Percentiles rank a stretch among this genome's conserved stretches.
Evolutionary conservation across 306 rosid genomes (phyloP).

Genomic region (Begonia fuchsioides): DNA sequence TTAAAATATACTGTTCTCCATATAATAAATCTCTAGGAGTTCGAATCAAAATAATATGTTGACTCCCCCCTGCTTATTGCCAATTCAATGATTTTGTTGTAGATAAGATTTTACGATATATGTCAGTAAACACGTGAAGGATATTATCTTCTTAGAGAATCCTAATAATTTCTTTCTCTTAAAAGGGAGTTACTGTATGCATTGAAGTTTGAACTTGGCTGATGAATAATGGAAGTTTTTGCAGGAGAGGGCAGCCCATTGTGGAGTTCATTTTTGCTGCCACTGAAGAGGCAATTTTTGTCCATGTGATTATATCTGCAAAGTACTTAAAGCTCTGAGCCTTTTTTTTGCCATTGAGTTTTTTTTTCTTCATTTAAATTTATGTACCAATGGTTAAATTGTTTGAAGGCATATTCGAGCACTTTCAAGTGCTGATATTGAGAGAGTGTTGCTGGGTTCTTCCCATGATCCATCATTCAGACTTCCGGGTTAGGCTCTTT

Average conservation of each 20-base stretch:
- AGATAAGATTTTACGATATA: no score
- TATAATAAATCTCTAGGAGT: no score
- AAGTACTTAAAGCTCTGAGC: constrained; percentile 32
- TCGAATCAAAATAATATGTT: no score
- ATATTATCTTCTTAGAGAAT: no score
- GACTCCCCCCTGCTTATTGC: no score
- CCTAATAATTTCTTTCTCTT: not conserved
- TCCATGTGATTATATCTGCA: constrained; percentile 70
- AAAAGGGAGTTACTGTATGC: not conserved
- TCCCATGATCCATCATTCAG: constrained; percentile 27
- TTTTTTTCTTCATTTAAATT: not conserved
- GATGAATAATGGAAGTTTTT: constrained; percentile 20
- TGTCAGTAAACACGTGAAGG: no score
- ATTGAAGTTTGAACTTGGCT: constrained; percentile 13
- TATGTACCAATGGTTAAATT: constrained; percentile 8
- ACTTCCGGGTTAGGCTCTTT: constrained; percentile 73
- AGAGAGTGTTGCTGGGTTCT: constrained; percentile 51
- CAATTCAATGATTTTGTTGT: no score
- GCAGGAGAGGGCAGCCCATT: constrained; percentile 85
- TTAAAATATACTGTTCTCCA: no score
- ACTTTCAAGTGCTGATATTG: constrained; percentile 57
- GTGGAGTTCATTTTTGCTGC: constrained; percentile 87
- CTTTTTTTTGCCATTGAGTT: constrained; percentile 2
- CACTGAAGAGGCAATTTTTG: constrained; percentile 76
- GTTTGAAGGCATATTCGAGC: constrained; percentile 62